Evolutionary conservation across 2,329 filamentous ascomycete genomes (phyloP).

Genomic region (Colletotrichum caudatum): DNA sequence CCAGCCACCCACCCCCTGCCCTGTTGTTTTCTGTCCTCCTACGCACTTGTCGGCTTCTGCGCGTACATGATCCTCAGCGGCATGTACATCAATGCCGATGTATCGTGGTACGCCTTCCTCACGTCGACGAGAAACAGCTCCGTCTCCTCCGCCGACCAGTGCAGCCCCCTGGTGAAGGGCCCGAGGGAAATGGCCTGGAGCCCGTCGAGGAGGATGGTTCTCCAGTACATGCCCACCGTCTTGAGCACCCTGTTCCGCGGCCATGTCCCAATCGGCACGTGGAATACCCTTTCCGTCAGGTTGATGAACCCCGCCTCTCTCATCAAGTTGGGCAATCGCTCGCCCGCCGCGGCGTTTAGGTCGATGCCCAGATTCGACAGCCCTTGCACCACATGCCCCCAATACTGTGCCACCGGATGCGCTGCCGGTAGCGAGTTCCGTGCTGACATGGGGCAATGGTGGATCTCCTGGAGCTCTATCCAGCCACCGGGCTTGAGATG

Average conservation of each 20-base stretch:
- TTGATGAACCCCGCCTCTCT: constrained; percentile 65
- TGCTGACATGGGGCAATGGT: constrained; percentile 61
- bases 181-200: constrained; percentile 65
- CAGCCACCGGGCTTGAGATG: constrained; percentile 67
- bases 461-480: constrained; percentile 67
- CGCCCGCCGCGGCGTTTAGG: constrained; percentile 57
- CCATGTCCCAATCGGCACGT: constrained; percentile 67
- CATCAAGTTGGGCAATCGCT: constrained; percentile 59
- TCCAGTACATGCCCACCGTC: constrained; percentile 64
- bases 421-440: constrained; percentile 53
- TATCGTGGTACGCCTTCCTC: constrained; percentile 61
- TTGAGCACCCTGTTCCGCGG: constrained; percentile 64
- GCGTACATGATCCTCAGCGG: constrained; percentile 67
- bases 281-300: constrained; percentile 61
- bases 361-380: constrained; percentile 60
- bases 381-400: constrained; percentile 59
- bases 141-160: constrained; percentile 62
- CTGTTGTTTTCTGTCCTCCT: not conserved
- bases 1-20: not conserved
- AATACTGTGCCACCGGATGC: constrained; percentile 61
- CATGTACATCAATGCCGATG: constrained; percentile 63
- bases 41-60: constrained; percentile 57
- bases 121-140: constrained; percentile 62
- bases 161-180: constrained; percentile 62
- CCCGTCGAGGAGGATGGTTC: constrained; percentile 62